phyloP scores from a whole-genome alignment of 1,284 basidiomycete genomes.

The Hypsizygus ulmarius region DNA sequence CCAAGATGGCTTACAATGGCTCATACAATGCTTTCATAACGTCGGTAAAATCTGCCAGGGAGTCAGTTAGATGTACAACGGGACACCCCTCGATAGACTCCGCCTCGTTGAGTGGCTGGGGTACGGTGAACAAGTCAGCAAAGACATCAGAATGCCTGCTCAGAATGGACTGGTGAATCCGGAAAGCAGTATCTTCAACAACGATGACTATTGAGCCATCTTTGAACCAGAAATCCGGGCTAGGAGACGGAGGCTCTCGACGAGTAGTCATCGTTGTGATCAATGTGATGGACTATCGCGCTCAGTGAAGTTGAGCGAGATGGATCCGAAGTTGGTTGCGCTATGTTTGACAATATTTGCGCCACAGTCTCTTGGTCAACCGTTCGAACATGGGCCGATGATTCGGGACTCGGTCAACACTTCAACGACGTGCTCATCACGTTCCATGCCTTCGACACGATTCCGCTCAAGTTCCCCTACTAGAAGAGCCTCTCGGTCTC shows the following conservation, averaged over 20 bases:
- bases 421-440: conserved; percentile 8
- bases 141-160: conserved; percentile 36
- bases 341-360: no score
- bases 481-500: conserved; percentile 13
- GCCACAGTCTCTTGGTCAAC: no score
- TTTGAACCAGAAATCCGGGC: conserved; percentile 33
- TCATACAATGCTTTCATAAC: conserved; percentile 34
- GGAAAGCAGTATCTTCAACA: conserved; percentile 29
- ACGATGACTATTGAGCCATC: conserved; percentile 36
- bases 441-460: conserved; percentile 31
- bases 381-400: no score
- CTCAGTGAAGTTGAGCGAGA: no score
- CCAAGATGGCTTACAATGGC: conserved; percentile 30
- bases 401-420: no score
- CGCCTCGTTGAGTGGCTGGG: conserved; percentile 28
- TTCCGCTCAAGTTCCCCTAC: conserved; percentile 47
- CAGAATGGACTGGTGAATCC: conserved; percentile 35
- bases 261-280: no score
- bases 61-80: conserved; percentile 29
- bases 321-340: no score
- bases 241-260: not conserved
- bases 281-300: not conserved
- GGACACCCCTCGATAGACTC: conserved; percentile 33
- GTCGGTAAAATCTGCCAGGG: conserved; percentile 31
- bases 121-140: conserved; percentile 32